Evolutionary conservation across 306 rosid genomes (phyloP), one percentile per base, ranked within the genome.

Genomic region (Cucumis melo): DNA sequence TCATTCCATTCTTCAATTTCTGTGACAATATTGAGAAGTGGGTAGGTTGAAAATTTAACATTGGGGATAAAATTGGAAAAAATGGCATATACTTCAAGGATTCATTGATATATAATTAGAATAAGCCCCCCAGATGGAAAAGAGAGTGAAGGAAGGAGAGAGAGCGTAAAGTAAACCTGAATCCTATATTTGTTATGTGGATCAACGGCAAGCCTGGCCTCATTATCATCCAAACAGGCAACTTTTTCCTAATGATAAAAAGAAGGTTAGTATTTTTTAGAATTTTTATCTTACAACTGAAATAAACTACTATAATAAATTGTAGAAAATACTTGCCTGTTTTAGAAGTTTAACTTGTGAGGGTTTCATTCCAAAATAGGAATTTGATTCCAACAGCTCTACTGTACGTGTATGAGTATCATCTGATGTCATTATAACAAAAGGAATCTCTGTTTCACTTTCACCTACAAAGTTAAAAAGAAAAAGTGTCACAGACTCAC

Each of bases 371-470:
- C 98, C 99, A 70, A 95, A 92, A 85, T 87, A 95, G 73, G 89
- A 87, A 84, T 92, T 92, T 85, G 92, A 83, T 83, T 90, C 86
- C 73, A 95, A 84, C 70, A 92, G 92, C 80, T 88, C 78, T 59
- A 86, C 5, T 17, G 93, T 95, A 50, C 84, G 93, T 15, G 87
- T 86, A 88, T 95, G 97, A 32, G 98, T 95, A 83, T 95, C 98
- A 83, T 95, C 97, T 41, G 99, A 95, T 27, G 97, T 95, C 99
- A 92, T 92, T 85, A 92, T 92, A 80, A 89, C 98, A 39, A 95
- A 77, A 71, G 97, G 96, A 76, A 90, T 92, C 78, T 80, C 77
- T 21, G 82, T 44, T 76, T 80, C 79, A 79, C 80, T 2, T 80
- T 80, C 90, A 78, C 87, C 99, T 95, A 65, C 70, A 82, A 64